phyloP scores from a whole-genome alignment of 1,284 basidiomycete genomes.

The Fomitopsis schrenkii region DNA sequence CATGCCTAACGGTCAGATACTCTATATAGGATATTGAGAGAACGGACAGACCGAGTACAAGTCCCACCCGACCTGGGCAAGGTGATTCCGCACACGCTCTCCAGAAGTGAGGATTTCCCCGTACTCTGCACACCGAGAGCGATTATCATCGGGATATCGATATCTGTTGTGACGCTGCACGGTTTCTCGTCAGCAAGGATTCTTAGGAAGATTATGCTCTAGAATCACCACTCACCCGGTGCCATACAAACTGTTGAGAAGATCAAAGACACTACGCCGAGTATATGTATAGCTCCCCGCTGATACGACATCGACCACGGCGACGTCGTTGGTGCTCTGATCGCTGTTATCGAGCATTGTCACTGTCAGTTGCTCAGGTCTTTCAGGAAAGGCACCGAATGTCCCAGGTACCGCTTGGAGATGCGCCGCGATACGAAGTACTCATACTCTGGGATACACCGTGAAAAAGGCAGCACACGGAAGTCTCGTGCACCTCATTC shows the following conservation, averaged over 20 bases:
- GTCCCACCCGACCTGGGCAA: slow-evolving; percentile 61
- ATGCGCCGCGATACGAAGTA: too few species aligned
- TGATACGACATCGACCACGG: too few species aligned
- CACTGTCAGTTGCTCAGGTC: too few species aligned
- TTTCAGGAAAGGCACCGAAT: too few species aligned
- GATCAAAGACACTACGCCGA: slow-evolving; percentile 43
- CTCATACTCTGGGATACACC: too few species aligned
- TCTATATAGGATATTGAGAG: background rate
- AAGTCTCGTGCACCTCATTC: too few species aligned
- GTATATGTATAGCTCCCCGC: slow-evolving; percentile 2
- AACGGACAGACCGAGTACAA: slow-evolving; percentile 50
- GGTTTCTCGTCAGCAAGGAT: slow-evolving; percentile 2
- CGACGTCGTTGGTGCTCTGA: too few species aligned
- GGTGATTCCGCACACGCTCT: slow-evolving; percentile 68
- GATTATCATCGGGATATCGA: slow-evolving; percentile 66
- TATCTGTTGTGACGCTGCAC: slow-evolving; percentile 54
- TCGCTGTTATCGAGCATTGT: too few species aligned
- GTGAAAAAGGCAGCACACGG: too few species aligned
- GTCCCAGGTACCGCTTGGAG: too few species aligned
- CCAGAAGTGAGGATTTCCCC: slow-evolving; percentile 73
- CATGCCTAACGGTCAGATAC: background rate
- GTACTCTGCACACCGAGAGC: slow-evolving; percentile 44
- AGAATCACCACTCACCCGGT: slow-evolving; percentile 42
- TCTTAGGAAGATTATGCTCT: background rate
- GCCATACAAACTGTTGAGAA: slow-evolving; percentile 49